These are phyloP conservation scores for Quercus bicolor DNA, from an alignment of 306 rosid species.

Conservation along the genomic window DNA sequence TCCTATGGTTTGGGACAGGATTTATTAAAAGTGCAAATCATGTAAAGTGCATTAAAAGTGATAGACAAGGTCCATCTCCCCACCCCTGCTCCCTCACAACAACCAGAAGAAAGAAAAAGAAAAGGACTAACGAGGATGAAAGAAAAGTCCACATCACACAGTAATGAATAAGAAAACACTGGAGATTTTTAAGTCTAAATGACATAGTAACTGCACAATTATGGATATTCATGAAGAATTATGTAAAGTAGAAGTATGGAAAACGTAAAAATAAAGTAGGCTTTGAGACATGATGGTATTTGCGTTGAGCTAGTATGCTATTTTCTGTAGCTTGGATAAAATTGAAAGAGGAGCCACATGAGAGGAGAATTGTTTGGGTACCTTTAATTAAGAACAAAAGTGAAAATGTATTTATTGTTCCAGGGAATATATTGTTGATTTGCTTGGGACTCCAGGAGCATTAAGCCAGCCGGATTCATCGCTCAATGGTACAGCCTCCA, in stretches of 20 bases:
- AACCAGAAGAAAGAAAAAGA: too few relatives aligned
- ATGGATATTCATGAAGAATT: neutral
- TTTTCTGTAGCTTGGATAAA: too few relatives aligned
- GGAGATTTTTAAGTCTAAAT: neutral
- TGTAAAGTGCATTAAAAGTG: neutral
- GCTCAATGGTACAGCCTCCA: conserved; percentile 80
- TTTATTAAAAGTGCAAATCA: neutral
- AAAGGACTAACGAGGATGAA: neutral
- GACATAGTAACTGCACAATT: neutral
- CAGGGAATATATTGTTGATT: conserved; percentile 89
- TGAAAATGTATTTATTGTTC: conserved; percentile 8
- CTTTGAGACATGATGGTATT: neutral
- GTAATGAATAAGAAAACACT: neutral
- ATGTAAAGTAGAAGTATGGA: neutral
- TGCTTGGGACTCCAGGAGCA: conserved; percentile 80
- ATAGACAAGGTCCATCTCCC: too few relatives aligned
- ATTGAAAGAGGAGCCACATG: neutral
- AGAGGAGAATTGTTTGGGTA: neutral
- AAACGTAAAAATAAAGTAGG: neutral
- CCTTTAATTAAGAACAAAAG: conserved; percentile 1
- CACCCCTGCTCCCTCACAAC: too few relatives aligned
- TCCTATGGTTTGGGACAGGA: neutral
- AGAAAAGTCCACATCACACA: neutral
- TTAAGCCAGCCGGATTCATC: conserved; percentile 76
- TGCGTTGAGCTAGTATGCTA: neutral